phyloP scores from a whole-genome alignment of 352 stramenopile species.

The Blastocystis sp. region DNA sequence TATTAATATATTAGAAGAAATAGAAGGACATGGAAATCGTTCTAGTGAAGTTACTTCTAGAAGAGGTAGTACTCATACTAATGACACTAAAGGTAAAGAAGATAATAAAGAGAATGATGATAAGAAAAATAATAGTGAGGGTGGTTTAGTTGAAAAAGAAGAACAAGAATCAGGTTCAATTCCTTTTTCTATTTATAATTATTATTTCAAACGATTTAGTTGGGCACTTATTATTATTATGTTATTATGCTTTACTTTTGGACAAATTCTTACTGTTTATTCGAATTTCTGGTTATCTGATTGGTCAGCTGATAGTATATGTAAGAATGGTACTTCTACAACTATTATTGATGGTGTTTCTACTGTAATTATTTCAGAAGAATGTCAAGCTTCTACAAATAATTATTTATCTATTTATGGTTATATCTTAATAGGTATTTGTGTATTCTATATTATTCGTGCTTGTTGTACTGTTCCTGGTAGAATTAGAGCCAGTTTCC shows the following conservation, averaged over 20 bases:
- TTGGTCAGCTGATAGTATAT: constrained; percentile 11
- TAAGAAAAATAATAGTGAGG: not conserved
- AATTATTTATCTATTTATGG: not conserved
- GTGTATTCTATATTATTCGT: constrained; percentile 44
- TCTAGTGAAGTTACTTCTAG: constrained; percentile 16
- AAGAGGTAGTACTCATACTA: constrained; percentile 30
- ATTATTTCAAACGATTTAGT: constrained; percentile 34
- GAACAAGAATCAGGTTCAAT: constrained; percentile 24
- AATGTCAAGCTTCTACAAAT: not conserved
- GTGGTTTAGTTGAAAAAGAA: constrained; percentile 28
- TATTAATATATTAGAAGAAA: constrained; percentile 38
- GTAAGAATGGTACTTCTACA: too few relatives aligned
- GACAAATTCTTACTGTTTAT: not conserved
- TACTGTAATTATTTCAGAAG: not conserved
- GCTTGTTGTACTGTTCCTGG: constrained; percentile 48
- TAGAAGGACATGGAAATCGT: constrained; percentile 25
- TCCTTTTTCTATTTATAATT: constrained; percentile 5
- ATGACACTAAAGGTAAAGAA: constrained; percentile 27
- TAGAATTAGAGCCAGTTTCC: constrained; percentile 49
- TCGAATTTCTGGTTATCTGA: constrained; percentile 15
- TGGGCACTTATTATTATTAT: not conserved
- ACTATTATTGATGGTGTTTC: too few relatives aligned
- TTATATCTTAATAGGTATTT: not conserved
- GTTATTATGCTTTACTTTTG: constrained; percentile 13
- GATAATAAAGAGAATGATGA: constrained; percentile 15